Evolutionary conservation across 2,329 filamentous ascomycete species (phyloP), one percentile per base, ranked within the genome.

Genomic region (Phoma herbarum): DNA sequence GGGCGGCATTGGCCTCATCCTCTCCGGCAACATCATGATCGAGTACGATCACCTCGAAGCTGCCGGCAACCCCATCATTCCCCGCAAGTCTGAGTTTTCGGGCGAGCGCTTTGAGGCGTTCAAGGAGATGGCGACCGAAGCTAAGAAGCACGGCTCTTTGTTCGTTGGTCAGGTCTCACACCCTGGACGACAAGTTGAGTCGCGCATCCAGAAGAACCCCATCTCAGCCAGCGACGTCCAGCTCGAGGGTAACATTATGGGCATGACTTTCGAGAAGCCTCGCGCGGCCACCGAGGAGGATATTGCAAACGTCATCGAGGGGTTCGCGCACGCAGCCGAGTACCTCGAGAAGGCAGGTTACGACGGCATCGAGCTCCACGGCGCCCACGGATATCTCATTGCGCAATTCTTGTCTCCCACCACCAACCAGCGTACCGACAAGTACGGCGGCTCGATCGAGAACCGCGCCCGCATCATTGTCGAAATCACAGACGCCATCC

Each of bases 11-110:
- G 74, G 73, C 14, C 82, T 85, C 25, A 84, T 88, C 57, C 72
- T 88, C 1, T 87, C 85, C 0, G 87, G 88, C 42, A 90, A 90
- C 73, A 78, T 88, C 59, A 86, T 88, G 82, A 81, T 89, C 43
- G 85, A 88, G 46, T 85, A 83, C 62, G 84, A 86, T 88, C 72
- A 85, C 87, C 59, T 84, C 81, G n/a, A 76, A 43, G 82, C 62
- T 69, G 79, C 48, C 81, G 86, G 50, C 74, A 84, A 67, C 78
- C 88, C 90, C 56, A 86, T 90, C 68, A 85, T 90, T 42, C 84
- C 86, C 1, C 76, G 75, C 9, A 80, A 80, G 6, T 81, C 81
- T 7, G 74, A 79, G 0, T 84, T 82, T 52, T 77, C 79, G 10
- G 87, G 86, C 25, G 79, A 84, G 57, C 80, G 88, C 1, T 90